These are phyloP conservation scores for Biscogniauxia mediterranea DNA, from an alignment of 2,329 filamentous ascomycete genomes.

Conservation along the genomic window DNA sequence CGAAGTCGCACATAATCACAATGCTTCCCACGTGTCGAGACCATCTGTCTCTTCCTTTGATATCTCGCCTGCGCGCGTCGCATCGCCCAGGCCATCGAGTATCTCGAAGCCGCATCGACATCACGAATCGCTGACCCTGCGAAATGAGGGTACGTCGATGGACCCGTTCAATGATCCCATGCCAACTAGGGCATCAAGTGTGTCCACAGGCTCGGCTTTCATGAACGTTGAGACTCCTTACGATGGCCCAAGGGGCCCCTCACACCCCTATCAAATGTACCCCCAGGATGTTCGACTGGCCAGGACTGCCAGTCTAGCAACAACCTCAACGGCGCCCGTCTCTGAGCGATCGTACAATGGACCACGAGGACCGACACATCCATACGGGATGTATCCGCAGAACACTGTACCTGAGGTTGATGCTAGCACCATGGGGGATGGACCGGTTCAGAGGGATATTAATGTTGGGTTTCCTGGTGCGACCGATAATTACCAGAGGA, in stretches of 20 bases:
- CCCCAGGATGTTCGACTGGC: conserved; percentile 61
- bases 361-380: conserved; percentile 70
- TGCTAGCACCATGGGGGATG: conserved; percentile 30
- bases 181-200: conserved; percentile 31
- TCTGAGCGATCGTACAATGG: conserved; percentile 59
- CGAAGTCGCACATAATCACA: conserved; percentile 24
- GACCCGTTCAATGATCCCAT: conserved; percentile 18
- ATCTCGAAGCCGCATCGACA: conserved; percentile 51
- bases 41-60: conserved; percentile 22
- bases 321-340: conserved; percentile 64
- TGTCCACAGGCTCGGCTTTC: conserved; percentile 38
- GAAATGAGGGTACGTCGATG: conserved; percentile 45
- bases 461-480: conserved; percentile 74
- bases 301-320: conserved; percentile 63
- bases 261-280: conserved; percentile 84
- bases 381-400: conserved; percentile 84
- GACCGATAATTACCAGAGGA: conserved; percentile 65
- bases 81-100: conserved; percentile 48
- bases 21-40: conserved; percentile 17
- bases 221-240: conserved; percentile 61
- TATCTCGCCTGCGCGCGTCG: conserved; percentile 16
- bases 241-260: conserved; percentile 68
- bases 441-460: conserved; percentile 42
- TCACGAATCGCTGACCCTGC: conserved; percentile 50
- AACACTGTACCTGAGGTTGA: conserved; percentile 62